Percentiles rank a stretch among this genome's conserved stretches.
phyloP scores from a whole-genome alignment of 495 filamentous ascomycete species.

The Hyaloscypha hepaticicola region DNA sequence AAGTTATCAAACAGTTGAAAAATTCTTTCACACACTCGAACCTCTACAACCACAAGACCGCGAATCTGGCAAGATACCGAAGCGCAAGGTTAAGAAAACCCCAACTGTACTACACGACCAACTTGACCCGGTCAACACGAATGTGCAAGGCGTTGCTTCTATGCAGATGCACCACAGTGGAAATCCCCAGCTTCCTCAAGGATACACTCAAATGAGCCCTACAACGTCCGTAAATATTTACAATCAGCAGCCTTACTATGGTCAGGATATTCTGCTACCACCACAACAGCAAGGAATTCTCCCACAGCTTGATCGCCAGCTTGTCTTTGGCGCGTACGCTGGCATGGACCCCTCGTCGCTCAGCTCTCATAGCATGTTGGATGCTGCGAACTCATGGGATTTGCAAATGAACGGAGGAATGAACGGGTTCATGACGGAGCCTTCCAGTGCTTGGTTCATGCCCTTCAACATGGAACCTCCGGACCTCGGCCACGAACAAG shows the following conservation, averaged over 20 bases:
- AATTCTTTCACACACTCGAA: slow-evolving; percentile 86
- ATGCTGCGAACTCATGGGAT: slow-evolving; percentile 28
- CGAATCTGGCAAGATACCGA: slow-evolving; percentile 27
- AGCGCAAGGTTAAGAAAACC: slow-evolving; percentile 25
- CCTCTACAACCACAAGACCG: slow-evolving; percentile 53
- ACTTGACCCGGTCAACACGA: slow-evolving; percentile 23
- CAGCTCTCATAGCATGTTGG: slow-evolving; percentile 27
- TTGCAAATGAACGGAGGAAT: slow-evolving; percentile 27
- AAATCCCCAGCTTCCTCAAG: slow-evolving; percentile 21
- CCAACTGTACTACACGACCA: slow-evolving; percentile 13
- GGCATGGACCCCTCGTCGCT: slow-evolving; percentile 48
- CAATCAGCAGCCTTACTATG: slow-evolving; percentile 21
- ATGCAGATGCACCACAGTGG: slow-evolving; percentile 19
- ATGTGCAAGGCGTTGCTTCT: slow-evolving; percentile 15
- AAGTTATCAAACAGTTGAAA: slow-evolving; percentile 89
- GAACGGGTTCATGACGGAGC: slow-evolving; percentile 39
- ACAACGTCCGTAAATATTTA: slow-evolving; percentile 26
- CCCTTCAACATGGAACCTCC: slow-evolving; percentile 89
- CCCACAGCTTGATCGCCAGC: slow-evolving; percentile 70
- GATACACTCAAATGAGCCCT: slow-evolving; percentile 30
- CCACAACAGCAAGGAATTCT: slow-evolving; percentile 43
- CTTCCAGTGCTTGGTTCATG: slow-evolving; percentile 86
- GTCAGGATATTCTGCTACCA: slow-evolving; percentile 33
- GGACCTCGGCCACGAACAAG: slow-evolving; percentile 51
- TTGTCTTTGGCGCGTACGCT: slow-evolving; percentile 76